These are phyloP conservation scores for Chenopodium album DNA, from an alignment of 148 eudicot species.

Conservation along the genomic window DNA sequence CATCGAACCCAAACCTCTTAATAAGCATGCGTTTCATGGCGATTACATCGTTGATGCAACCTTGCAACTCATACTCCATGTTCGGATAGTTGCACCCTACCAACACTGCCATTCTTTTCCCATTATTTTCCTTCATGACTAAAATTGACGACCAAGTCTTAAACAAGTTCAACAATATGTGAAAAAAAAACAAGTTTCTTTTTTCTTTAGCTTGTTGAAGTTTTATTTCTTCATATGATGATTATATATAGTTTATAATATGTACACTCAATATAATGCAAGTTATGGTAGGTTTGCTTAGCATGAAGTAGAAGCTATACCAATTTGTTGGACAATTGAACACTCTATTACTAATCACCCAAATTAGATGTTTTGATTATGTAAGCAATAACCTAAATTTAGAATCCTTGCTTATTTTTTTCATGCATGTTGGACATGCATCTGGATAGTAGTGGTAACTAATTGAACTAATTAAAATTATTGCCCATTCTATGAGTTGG, in stretches of 20 bases:
- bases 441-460: background rate
- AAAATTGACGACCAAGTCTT: background rate
- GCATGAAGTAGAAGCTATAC: slow-evolving; percentile 15
- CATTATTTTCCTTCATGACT: background rate
- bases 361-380: background rate
- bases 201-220: background rate
- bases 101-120: slow-evolving; percentile 44
- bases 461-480: background rate
- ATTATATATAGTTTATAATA: too few relatives aligned
- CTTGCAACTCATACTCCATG: slow-evolving; percentile 44
- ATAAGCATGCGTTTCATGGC: slow-evolving; percentile 42
- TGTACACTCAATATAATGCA: background rate
- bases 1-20: slow-evolving; percentile 40
- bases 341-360: slow-evolving; percentile 7
- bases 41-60: slow-evolving; percentile 59
- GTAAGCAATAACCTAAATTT: slow-evolving; percentile 5
- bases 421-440: too few relatives aligned
- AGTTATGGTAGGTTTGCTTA: background rate
- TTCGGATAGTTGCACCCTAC: slow-evolving; percentile 64
- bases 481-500: background rate
- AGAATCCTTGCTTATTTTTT: background rate
- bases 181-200: too few relatives aligned
- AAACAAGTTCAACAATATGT: background rate
- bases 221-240: background rate
- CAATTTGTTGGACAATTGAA: slow-evolving; percentile 8